Percentiles rank a stretch among this genome's conserved stretches.
These are phyloP conservation scores for Isatis tinctoria DNA, from an alignment of 345 rosid species.

Conservation along the genomic window DNA sequence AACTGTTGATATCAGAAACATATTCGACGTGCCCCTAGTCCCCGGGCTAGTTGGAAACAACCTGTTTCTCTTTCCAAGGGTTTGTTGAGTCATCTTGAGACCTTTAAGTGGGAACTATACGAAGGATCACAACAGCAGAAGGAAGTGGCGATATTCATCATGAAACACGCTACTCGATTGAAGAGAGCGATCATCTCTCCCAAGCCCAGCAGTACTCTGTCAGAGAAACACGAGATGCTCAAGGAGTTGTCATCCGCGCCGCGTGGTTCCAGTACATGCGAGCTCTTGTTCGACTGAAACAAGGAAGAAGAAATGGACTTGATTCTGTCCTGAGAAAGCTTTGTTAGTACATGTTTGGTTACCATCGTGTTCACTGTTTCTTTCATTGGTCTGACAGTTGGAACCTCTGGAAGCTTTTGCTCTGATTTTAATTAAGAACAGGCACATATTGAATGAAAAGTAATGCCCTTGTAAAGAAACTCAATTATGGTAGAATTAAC, in stretches of 20 bases:
- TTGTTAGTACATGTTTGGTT: background rate
- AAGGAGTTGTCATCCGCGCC: constrained; percentile 21
- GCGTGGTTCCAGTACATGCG: constrained; percentile 26
- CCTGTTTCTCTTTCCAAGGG: constrained; percentile 14
- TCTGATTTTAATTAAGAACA: background rate
- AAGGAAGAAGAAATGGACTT: background rate
- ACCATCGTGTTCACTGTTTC: background rate
- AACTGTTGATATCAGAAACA: constrained; percentile 20
- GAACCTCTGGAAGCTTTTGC: background rate
- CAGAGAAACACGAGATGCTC: constrained; percentile 35
- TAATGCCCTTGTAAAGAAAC: background rate
- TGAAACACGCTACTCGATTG: constrained; percentile 13
- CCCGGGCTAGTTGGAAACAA: constrained; percentile 13
- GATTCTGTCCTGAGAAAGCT: background rate
- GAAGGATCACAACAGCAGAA: constrained; percentile 30
- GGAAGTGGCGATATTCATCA: constrained; percentile 25
- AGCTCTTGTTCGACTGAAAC: constrained; percentile 28
- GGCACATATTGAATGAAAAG: background rate
- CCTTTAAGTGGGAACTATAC: constrained; percentile 25
- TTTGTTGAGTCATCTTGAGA: constrained; percentile 17
- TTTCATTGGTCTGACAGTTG: background rate
- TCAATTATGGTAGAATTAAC: too few species aligned
- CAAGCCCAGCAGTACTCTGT: constrained; percentile 5
- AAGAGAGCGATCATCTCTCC: constrained; percentile 19
- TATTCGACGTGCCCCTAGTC: constrained; percentile 19